Evolutionary conservation across 768 basidiomycete genomes (phyloP), one percentile per base, ranked within the genome.

Genomic region (Boletus rubescentipes): DNA sequence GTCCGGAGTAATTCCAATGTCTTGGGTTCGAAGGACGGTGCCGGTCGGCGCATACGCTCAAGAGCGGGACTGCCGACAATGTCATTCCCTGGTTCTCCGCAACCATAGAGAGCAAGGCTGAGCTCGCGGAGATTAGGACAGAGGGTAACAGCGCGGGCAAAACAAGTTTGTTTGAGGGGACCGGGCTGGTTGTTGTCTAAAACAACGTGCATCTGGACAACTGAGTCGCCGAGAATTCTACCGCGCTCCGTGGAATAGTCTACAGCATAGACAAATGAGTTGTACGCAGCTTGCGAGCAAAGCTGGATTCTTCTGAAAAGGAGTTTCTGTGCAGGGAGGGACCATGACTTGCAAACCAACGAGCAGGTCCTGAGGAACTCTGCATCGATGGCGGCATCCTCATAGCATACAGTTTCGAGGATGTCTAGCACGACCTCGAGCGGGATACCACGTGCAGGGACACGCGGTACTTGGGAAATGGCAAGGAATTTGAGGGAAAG

Each of bases 141-240:
- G 18, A 77, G 67, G 8, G 74, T 72, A 46, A 87, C 78, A 9
- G 82, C 84, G 36, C 72, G 70, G 23, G 82, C 84, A 65, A 89
- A 84, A 18, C 82, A 79, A 26, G 70, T 71, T 51, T 81, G 79
- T 46, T 77, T 73, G 41, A 89, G 76, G 31, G 78, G 74, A 42
- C 70, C 74, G 14, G 85, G 87, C 55, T 90, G 85, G 61, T 85
- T 87, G 63, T 80, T 75, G 72, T 90, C 89, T 49, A 91, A 62
- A 35, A 82, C 75, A 32, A 81, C 79, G 23, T 75, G 75, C 66
- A 90, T 71, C 14, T 75, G 75, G 31, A 74, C 67, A 44, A 88
- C 84, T 2, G 82, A 71, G 61, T 80, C 77, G 23, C 76, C 77
- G 41, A 86, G 77, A 45, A 76, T 65, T 44, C 75, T 70, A 21